Evolutionary conservation across 2,329 filamentous ascomycete genomes (phyloP).

Genomic region (Beauveria medogensis): DNA sequence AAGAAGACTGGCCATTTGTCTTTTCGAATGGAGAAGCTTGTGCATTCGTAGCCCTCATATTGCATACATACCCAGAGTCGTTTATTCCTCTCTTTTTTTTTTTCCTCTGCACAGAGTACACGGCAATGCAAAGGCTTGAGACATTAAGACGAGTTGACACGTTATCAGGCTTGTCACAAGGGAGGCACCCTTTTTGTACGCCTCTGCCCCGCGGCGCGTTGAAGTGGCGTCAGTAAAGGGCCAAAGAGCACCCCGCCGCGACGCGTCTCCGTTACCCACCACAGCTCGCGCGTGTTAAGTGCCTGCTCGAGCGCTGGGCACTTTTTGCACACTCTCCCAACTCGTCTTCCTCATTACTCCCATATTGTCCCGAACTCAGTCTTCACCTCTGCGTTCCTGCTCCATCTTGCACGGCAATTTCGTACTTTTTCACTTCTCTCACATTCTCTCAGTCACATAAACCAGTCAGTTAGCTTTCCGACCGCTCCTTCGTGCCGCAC

Average conservation of each 20-base stretch:
- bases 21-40: background rate
- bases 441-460: background rate
- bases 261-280: conserved; percentile 25
- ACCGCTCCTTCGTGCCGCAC: background rate
- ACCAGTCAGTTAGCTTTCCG: background rate
- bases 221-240: conserved; percentile 8
- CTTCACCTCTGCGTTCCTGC: background rate
- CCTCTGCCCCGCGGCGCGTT: conserved; percentile 13
- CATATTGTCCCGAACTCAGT: too few species aligned
- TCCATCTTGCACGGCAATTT: background rate
- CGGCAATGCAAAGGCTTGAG: background rate
- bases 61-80: too few species aligned
- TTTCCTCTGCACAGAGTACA: background rate
- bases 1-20: background rate
- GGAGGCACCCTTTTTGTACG: background rate
- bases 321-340: background rate
- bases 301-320: conserved; percentile 17
- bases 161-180: background rate
- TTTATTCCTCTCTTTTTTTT: too few species aligned
- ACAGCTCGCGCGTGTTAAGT: conserved; percentile 26
- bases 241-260: conserved; percentile 14
- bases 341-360: background rate
- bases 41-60: background rate
- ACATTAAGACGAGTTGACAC: background rate
- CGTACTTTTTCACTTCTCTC: background rate